A percentile compares a stretch with the other conserved stretches of the same genome.
Evolutionary conservation across 768 basidiomycete species (phyloP).

Genomic region (Sporobolomyces phaffii): DNA sequence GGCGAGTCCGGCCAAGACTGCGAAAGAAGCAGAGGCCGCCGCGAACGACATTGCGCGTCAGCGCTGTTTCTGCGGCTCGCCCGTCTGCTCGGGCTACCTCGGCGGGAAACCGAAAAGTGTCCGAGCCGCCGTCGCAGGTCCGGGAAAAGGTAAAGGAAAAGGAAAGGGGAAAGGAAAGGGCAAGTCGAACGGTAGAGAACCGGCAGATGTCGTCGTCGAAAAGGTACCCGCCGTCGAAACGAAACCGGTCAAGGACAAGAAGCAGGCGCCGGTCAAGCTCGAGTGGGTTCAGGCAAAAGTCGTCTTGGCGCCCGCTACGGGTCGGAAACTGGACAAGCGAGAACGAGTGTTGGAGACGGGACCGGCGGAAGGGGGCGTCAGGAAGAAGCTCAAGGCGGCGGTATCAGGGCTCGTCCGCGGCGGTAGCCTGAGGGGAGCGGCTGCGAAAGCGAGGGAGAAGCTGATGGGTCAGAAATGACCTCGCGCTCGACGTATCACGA

Average conservation of each 20-base stretch:
- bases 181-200: too few relatives aligned
- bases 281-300: constrained; percentile 1
- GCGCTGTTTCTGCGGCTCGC: constrained; percentile 30
- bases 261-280: neutral
- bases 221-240: neutral
- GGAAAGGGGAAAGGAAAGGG: neutral
- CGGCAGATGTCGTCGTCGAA: too few relatives aligned
- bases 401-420: neutral
- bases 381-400: neutral
- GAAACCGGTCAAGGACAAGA: neutral
- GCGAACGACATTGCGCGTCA: constrained; percentile 26
- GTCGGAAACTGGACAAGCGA: too few relatives aligned
- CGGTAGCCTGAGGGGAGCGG: neutral
- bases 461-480: neutral
- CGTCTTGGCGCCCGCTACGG: neutral
- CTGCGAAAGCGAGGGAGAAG: neutral
- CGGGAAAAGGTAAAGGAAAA: neutral
- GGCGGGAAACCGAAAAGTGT: constrained; percentile 17
- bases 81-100: constrained; percentile 25
- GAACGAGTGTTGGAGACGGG: too few relatives aligned
- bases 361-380: too few relatives aligned
- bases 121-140: neutral
- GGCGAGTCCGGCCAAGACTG: neutral
- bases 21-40: neutral
- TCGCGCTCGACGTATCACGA: neutral